Evolutionary conservation across 306 rosid genomes (phyloP).

Genomic region (Citrullus amarus): DNA sequence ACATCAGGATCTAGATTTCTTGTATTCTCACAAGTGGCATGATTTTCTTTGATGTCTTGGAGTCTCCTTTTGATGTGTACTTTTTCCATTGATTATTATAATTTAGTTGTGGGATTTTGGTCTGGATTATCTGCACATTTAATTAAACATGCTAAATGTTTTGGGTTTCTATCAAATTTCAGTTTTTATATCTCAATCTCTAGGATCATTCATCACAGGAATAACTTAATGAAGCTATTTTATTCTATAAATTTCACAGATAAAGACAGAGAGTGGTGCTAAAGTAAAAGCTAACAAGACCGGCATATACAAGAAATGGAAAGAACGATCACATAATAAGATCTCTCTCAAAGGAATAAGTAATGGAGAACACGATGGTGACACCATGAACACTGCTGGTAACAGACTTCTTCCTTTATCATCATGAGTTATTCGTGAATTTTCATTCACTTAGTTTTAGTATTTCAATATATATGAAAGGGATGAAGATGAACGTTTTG

Average conservation of each 20-base stretch:
- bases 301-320: slow-evolving; percentile 85
- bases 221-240: not conserved
- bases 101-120: not conserved
- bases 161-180: not conserved
- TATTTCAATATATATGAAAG: not conserved
- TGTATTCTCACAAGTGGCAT: no score
- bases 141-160: not conserved
- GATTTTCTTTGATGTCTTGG: no score
- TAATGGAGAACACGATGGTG: slow-evolving; percentile 40
- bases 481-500: not conserved
- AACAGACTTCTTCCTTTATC: slow-evolving; percentile 5
- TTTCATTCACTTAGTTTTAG: not conserved
- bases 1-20: no score
- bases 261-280: slow-evolving; percentile 89
- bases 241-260: slow-evolving; percentile 22
- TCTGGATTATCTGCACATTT: not conserved
- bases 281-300: slow-evolving; percentile 67
- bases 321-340: slow-evolving; percentile 58
- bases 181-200: not conserved
- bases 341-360: slow-evolving; percentile 41
- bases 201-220: not conserved
- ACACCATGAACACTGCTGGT: slow-evolving; percentile 34
- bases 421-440: not conserved
- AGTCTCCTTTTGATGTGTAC: not conserved
- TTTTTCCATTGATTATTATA: not conserved